Conservation (phyloP, 2,329 filamentous ascomycete species). For the Hypoxylon sp. region DNA sequence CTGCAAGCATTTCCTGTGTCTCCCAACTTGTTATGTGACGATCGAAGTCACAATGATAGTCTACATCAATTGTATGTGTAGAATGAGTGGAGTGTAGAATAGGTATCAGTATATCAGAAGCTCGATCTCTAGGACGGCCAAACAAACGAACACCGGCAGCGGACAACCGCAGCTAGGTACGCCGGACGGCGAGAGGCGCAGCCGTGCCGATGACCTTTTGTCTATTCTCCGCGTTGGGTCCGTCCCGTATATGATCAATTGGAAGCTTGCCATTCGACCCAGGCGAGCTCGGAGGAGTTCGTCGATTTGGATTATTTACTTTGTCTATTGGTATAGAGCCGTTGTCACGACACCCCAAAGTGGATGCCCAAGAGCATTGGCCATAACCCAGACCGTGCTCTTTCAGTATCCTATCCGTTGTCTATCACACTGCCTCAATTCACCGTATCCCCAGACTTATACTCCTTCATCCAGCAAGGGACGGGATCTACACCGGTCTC, state of each 20-base stretch:
- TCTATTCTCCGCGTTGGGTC: constrained; percentile 9
- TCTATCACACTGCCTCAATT: constrained; percentile 15
- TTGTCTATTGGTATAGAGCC: constrained; percentile 34
- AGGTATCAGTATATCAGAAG: constrained; percentile 4
- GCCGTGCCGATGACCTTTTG: constrained; percentile 21
- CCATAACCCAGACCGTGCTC: constrained; percentile 14
- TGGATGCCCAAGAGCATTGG: constrained; percentile 21
- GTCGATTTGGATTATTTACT: constrained; percentile 29
- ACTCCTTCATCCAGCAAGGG: not conserved
- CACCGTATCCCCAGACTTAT: constrained; percentile 20
- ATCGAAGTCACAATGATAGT: constrained; percentile 15
- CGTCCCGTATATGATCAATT: constrained; percentile 25
- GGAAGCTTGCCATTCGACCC: constrained; percentile 27
- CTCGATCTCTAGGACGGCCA: constrained; percentile 1
- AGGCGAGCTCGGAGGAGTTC: constrained; percentile 23
- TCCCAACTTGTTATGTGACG: constrained; percentile 16
- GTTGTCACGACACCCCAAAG: constrained; percentile 34
- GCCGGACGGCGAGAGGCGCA: constrained; percentile 16
- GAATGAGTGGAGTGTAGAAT: constrained; percentile 2
- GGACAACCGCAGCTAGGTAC: constrained; percentile 12
- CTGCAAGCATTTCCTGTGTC: constrained; percentile 15
- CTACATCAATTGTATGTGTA: constrained; percentile 10
- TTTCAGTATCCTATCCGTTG: constrained; percentile 1
- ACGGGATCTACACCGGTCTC: constrained; percentile 26
- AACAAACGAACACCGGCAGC: too few species aligned